These are phyloP conservation scores for Boletus speciosus DNA, from an alignment of 768 basidiomycete genomes.

Conservation along the genomic window DNA sequence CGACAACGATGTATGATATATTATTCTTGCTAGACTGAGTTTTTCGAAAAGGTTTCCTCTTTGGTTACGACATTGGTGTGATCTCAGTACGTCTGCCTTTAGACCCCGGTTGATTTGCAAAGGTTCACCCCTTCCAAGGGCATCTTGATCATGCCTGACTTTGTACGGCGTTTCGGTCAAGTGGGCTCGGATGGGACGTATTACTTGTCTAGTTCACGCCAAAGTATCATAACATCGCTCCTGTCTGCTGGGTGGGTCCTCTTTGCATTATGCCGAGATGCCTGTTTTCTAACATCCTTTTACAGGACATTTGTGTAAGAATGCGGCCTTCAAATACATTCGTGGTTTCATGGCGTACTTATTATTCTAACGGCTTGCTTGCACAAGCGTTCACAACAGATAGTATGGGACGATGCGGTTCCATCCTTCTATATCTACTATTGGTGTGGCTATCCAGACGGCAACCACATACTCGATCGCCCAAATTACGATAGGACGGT, in stretches of 20 bases:
- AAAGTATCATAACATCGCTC: slow-evolving; percentile 17
- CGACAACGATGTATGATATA: not conserved
- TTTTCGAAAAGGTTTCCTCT: slow-evolving; percentile 9
- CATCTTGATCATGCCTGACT: slow-evolving; percentile 16
- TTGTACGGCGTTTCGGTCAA: slow-evolving; percentile 11
- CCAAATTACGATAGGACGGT: slow-evolving; percentile 14
- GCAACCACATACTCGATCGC: slow-evolving; percentile 11
- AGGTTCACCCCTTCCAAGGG: slow-evolving; percentile 1
- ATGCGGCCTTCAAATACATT: not conserved
- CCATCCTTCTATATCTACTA: slow-evolving; percentile 13
- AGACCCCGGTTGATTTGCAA: not conserved
- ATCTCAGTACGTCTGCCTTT: slow-evolving; percentile 8
- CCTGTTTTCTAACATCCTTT: not conserved
- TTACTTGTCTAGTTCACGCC: slow-evolving; percentile 15
- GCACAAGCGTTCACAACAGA: slow-evolving; percentile 45
- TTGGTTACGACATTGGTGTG: slow-evolving; percentile 15
- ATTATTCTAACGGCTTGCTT: slow-evolving; percentile 48
- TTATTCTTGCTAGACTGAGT: slow-evolving; percentile 2
- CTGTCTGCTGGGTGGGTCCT: slow-evolving; percentile 11
- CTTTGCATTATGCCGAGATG: not conserved
- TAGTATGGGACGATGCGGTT: slow-evolving; percentile 14
- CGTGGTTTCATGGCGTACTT: not conserved
- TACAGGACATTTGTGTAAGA: slow-evolving; percentile 14
- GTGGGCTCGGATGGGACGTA: slow-evolving; percentile 7
- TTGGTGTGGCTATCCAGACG: slow-evolving; percentile 13